Evolutionary conservation across 257 asterid genomes (phyloP).

Genomic region (Solanum ossicruentum): DNA sequence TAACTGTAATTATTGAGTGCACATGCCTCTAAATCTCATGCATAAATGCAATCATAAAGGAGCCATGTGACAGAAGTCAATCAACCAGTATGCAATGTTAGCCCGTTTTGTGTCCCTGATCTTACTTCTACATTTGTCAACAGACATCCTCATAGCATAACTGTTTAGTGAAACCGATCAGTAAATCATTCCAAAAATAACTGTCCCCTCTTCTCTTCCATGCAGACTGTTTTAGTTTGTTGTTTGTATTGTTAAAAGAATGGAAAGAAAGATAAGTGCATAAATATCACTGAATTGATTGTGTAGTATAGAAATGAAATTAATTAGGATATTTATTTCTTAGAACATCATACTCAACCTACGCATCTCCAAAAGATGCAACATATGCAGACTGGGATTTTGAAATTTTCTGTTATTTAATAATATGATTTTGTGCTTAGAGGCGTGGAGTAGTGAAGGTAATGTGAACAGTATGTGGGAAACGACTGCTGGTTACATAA

Average conservation of each 20-base stretch:
- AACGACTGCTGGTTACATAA: no score
- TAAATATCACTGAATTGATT: background rate
- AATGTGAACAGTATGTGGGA: no score
- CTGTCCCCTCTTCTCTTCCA: background rate
- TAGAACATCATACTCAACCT: background rate
- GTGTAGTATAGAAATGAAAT: background rate
- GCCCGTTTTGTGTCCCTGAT: background rate
- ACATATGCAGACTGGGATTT: background rate
- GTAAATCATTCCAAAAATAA: background rate
- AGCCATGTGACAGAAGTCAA: background rate
- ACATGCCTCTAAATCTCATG: background rate
- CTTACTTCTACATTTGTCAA: background rate
- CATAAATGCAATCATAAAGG: background rate
- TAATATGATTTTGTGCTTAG: background rate
- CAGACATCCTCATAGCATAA: background rate
- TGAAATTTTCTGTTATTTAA: background rate
- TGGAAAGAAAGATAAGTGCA: background rate
- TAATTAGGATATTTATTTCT: background rate
- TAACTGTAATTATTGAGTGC: background rate
- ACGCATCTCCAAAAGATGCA: background rate
- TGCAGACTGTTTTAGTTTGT: background rate
- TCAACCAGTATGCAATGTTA: background rate
- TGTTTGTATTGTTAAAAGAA: background rate
- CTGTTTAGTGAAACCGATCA: background rate
- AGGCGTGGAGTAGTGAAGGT: no score